phyloP scores from a whole-genome alignment of 2,329 filamentous ascomycete species.

The Ceratocystis cacaofunesta region DNA sequence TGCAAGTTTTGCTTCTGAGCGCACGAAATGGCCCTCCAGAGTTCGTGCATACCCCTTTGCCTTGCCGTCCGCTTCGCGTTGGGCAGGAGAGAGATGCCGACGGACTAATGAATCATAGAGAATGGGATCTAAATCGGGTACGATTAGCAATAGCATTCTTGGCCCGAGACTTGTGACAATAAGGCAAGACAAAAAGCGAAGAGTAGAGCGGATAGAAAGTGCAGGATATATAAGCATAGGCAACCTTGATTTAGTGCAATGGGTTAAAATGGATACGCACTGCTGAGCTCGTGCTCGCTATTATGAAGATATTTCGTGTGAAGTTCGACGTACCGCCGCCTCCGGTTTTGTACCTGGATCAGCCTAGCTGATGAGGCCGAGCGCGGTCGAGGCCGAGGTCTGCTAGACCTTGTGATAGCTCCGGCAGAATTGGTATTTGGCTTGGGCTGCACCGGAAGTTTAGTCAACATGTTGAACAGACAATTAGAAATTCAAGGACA shows the following conservation, averaged over 20 bases:
- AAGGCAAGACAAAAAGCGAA: background rate
- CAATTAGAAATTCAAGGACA: too few species aligned
- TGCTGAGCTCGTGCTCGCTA: conserved; percentile 40
- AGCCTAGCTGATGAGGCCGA: conserved; percentile 29
- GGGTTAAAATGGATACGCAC: conserved; percentile 23
- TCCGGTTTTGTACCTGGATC: conserved; percentile 56
- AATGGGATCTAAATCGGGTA: conserved; percentile 44
- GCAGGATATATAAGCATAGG: background rate
- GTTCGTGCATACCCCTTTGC: conserved; percentile 64
- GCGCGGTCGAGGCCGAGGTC: conserved; percentile 20
- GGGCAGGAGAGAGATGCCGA: conserved; percentile 56
- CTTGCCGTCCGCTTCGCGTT: conserved; percentile 59
- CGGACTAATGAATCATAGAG: conserved; percentile 71
- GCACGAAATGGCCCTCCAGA: conserved; percentile 60
- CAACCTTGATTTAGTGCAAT: background rate
- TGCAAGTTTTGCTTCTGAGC: conserved; percentile 61
- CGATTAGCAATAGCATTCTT: too few species aligned
- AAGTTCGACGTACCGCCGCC: conserved; percentile 58
- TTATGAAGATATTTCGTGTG: conserved; percentile 56
- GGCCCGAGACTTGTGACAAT: background rate
- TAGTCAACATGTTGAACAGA: background rate
- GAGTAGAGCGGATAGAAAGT: background rate
- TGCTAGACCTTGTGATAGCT: background rate
- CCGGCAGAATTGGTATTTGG: background rate
- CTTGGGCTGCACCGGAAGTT: background rate